Conservation (phyloP, 1,284 basidiomycete species). For the Leccinum subfulvum region DNA sequence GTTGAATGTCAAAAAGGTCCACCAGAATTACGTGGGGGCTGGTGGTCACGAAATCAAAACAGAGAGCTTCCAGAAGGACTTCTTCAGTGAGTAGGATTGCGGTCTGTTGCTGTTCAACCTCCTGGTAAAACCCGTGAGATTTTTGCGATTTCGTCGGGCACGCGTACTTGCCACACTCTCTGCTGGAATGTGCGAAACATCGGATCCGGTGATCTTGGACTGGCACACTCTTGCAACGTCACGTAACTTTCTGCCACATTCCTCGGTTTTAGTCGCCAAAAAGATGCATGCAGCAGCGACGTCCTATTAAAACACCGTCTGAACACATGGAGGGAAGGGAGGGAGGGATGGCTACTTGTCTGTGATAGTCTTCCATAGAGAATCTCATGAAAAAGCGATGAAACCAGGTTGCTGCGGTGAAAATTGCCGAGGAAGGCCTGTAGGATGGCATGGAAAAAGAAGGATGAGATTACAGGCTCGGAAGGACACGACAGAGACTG, state of each 20-base stretch:
- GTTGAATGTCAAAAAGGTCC: conserved; percentile 58
- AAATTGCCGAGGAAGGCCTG: conserved; percentile 77
- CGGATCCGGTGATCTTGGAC: conserved; percentile 62
- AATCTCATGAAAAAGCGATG: conserved; percentile 95
- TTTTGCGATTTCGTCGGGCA: conserved; percentile 5
- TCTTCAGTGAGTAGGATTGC: conserved; percentile 81
- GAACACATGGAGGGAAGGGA: conserved; percentile 9
- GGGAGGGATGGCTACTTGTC: conserved; percentile 51
- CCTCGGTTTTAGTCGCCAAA: conserved; percentile 88
- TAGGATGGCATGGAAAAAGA: conserved; percentile 13
- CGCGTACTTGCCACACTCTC: conserved; percentile 55
- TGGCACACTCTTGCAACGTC: conserved; percentile 79
- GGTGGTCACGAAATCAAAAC: conserved; percentile 87
- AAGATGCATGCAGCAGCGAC: conserved; percentile 90
- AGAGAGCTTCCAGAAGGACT: conserved; percentile 81
- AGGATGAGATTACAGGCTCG: conserved; percentile 17
- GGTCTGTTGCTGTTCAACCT: conserved; percentile 72
- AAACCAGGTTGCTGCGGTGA: conserved; percentile 85
- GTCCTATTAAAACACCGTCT: conserved; percentile 48
- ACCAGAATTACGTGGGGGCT: conserved; percentile 79
- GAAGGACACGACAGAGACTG: conserved; percentile 23
- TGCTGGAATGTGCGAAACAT: conserved; percentile 53
- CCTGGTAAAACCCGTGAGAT: conserved; percentile 39
- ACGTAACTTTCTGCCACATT: conserved; percentile 82
- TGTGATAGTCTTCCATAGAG: conserved; percentile 81